phyloP scores from a whole-genome alignment of 2,329 filamentous ascomycete species.

The Tolypocladium cylindrosporum region DNA sequence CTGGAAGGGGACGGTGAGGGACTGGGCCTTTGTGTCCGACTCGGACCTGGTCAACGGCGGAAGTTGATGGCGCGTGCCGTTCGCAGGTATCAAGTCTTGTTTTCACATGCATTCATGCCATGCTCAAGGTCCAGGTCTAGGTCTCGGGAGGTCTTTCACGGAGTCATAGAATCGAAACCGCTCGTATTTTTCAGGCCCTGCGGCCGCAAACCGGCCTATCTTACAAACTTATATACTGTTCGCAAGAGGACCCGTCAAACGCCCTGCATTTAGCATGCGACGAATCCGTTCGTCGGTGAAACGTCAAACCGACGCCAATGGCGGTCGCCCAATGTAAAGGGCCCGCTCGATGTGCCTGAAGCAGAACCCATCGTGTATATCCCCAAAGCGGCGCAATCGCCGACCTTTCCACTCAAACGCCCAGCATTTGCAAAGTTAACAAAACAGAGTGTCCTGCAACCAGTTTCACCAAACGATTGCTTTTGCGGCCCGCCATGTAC shows the following conservation, averaged over 20 bases:
- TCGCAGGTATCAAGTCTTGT: not conserved
- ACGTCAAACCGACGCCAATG: not conserved
- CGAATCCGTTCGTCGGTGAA: not conserved
- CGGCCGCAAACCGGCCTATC: not conserved
- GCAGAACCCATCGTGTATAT: not conserved
- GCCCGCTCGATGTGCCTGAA: not conserved
- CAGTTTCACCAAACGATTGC: not conserved
- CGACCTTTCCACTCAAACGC: not conserved
- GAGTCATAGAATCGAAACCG: not conserved
- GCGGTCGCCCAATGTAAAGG: not conserved
- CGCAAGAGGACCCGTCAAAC: not conserved
- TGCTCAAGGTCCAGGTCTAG: not conserved
- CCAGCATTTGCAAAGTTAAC: not conserved
- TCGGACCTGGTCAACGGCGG: slow-evolving; percentile 30
- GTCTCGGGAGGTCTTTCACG: not conserved
- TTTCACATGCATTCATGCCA: not conserved
- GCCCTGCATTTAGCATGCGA: not conserved
- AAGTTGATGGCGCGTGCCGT: not conserved
- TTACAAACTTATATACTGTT: not conserved
- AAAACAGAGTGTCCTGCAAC: not conserved
- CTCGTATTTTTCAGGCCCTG: not conserved
- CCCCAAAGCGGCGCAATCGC: not conserved
- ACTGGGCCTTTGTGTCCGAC: slow-evolving; percentile 49
- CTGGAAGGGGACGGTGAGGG: slow-evolving; percentile 88
- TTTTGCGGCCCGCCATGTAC: not conserved